These are phyloP conservation scores for Verticillium dahliae DNA, from an alignment of 2,329 filamentous ascomycete species.

Conservation along the genomic window DNA sequence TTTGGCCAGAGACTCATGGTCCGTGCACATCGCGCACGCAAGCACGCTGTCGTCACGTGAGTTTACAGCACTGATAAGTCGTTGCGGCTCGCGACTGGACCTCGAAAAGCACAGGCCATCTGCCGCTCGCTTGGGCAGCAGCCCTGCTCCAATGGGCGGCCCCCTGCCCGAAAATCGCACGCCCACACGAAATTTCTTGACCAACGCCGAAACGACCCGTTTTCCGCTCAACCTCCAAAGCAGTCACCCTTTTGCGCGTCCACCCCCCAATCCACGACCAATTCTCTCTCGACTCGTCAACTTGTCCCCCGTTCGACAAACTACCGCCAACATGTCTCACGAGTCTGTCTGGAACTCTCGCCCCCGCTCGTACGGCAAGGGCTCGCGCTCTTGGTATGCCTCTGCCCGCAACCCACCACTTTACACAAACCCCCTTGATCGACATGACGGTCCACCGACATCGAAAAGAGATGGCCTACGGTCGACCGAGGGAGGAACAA, in stretches of 20 bases:
- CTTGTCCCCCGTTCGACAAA: conserved; percentile 20
- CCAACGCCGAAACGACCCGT: background rate
- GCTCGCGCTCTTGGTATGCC: conserved; percentile 82
- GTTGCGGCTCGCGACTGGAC: background rate
- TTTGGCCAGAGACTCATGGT: background rate
- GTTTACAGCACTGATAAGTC: background rate
- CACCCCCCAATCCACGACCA: conserved; percentile 14
- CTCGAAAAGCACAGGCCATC: background rate
- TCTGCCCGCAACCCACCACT: conserved; percentile 13
- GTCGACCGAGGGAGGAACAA: background rate
- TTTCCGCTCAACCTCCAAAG: conserved; percentile 12
- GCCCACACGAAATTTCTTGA: conserved; percentile 12
- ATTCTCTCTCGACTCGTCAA: conserved; percentile 24
- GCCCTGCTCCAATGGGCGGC: conserved; percentile 20
- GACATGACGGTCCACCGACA: background rate
- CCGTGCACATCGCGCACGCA: background rate
- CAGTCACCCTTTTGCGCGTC: conserved; percentile 7
- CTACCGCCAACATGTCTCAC: conserved; percentile 56
- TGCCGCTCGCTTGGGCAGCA: conserved; percentile 6
- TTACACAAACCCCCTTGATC: background rate
- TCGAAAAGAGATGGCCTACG: background rate
- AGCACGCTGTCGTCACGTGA: conserved; percentile 3
- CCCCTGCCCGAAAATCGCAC: conserved; percentile 5
- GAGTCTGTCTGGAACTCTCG: conserved; percentile 99
- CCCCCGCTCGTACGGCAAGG: conserved; percentile 96